These are phyloP conservation scores for Pichia gijzeniarum DNA, from an alignment of 805 yeast species.

Conservation along the genomic window DNA sequence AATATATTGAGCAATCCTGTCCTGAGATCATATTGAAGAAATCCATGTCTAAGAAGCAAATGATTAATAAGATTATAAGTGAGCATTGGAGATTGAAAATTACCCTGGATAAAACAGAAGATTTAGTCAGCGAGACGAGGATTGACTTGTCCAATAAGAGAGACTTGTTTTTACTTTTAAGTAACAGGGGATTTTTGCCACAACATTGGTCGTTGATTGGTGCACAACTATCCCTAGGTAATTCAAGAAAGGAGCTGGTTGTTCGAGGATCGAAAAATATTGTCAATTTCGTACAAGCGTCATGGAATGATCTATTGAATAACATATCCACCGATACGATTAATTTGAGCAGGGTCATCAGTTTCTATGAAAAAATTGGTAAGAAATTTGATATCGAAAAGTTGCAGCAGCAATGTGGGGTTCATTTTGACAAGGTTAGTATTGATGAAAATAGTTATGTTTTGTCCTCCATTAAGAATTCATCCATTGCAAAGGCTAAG, in stretches of 20 bases:
- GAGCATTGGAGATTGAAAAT: conserved; percentile 24
- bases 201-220: conserved; percentile 32
- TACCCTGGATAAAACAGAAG: conserved; percentile 9
- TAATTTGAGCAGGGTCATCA: conserved; percentile 16
- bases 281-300: conserved; percentile 29
- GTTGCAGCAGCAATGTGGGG: conserved; percentile 26
- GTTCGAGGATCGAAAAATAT: conserved; percentile 26
- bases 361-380: conserved; percentile 17
- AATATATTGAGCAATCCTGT: conserved; percentile 15
- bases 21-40: conserved; percentile 5
- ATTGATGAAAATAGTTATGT: conserved; percentile 21
- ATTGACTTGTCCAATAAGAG: conserved; percentile 25
- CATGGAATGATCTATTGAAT: conserved; percentile 29
- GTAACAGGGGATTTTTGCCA: conserved; percentile 28
- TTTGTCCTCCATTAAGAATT: conserved; percentile 24
- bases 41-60: conserved; percentile 15
- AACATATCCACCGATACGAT: conserved; percentile 20
- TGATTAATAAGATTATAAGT: conserved; percentile 20
- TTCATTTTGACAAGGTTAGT: conserved; percentile 27
- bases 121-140: conserved; percentile 14
- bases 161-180: conserved; percentile 28
- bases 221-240: conserved; percentile 27
- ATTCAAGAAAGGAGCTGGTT: conserved; percentile 22
- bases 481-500: conserved; percentile 23
- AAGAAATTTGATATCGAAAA: conserved; percentile 19